Conservation (phyloP, 2,329 filamentous ascomycete genomes). For the Xylaria arbuscula region DNA sequence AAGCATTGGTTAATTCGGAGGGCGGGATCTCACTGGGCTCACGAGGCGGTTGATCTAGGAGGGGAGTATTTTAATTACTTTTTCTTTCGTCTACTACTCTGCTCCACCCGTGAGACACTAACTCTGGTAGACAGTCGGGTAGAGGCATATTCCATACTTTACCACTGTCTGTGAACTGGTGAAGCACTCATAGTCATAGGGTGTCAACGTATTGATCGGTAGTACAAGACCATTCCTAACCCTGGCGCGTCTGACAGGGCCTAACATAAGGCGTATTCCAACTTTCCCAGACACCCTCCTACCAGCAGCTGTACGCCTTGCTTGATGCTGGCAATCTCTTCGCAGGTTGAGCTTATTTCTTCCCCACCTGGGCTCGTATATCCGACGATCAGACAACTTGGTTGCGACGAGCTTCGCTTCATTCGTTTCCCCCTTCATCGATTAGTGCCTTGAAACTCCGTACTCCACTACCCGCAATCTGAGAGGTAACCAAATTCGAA, state of each 20-base stretch:
- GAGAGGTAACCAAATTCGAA: constrained; percentile 28
- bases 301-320: constrained; percentile 18
- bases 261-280: constrained; percentile 23
- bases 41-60: constrained; percentile 9
- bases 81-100: constrained; percentile 34
- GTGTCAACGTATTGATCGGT: constrained; percentile 30
- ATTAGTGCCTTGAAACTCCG: constrained; percentile 35
- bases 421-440: constrained; percentile 29
- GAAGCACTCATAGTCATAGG: constrained; percentile 15
- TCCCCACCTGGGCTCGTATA: constrained; percentile 22
- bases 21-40: constrained; percentile 1
- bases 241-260: constrained; percentile 18
- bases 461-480: constrained; percentile 32
- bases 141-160: constrained; percentile 40
- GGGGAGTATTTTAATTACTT: constrained; percentile 25
- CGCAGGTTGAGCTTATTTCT: constrained; percentile 19
- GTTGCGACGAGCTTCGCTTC: constrained; percentile 28
- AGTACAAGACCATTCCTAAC: constrained; percentile 23
- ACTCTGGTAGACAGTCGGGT: constrained; percentile 18
- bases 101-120: constrained; percentile 16
- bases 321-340: constrained; percentile 19
- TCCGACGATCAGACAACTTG: constrained; percentile 34
- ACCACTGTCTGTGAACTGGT: constrained; percentile 13
- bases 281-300: constrained; percentile 19
- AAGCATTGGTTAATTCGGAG: neutral